Conservation (phyloP, 78 protist genomes). For the Bodo saltans region DNA sequence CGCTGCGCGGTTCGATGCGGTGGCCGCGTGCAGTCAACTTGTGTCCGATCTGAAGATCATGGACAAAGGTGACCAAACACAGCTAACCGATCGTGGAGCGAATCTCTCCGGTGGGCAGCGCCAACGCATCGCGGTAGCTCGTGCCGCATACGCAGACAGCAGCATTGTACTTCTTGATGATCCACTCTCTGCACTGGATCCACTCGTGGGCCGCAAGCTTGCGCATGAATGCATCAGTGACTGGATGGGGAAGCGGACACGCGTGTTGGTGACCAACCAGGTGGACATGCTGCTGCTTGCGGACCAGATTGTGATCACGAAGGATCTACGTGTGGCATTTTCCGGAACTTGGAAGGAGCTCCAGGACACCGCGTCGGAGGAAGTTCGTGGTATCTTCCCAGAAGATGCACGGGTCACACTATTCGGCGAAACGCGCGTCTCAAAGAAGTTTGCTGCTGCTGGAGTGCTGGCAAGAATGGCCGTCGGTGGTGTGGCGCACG, state of each 20-base stretch:
- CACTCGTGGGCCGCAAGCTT: background rate
- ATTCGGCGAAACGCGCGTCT: too few relatives aligned
- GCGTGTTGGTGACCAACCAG: constrained; percentile 61
- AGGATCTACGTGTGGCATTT: background rate
- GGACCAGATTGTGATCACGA: constrained; percentile 13
- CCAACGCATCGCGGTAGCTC: constrained; percentile 43
- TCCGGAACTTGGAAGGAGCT: constrained; percentile 25
- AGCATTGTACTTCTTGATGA: constrained; percentile 51
- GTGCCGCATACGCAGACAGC: constrained; percentile 17
- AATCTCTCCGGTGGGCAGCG: constrained; percentile 75
- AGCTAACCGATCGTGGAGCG: constrained; percentile 82
- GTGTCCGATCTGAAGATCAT: constrained; percentile 47
- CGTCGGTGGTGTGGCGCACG: too few relatives aligned
- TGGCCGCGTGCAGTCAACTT: constrained; percentile 40
- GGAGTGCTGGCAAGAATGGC: too few relatives aligned
- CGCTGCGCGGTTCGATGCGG: constrained; percentile 17
- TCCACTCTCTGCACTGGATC: constrained; percentile 57
- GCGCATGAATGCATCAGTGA: constrained; percentile 1
- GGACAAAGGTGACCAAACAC: constrained; percentile 79
- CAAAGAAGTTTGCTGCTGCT: too few relatives aligned
- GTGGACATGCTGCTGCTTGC: constrained; percentile 7
- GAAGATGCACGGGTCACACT: too few relatives aligned
- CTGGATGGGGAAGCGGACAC: too few relatives aligned
- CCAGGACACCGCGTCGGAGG: too few relatives aligned
- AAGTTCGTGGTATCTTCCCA: too few relatives aligned